phyloP scores from a whole-genome alignment of 148 eudicot genomes.

The Silene conica region DNA sequence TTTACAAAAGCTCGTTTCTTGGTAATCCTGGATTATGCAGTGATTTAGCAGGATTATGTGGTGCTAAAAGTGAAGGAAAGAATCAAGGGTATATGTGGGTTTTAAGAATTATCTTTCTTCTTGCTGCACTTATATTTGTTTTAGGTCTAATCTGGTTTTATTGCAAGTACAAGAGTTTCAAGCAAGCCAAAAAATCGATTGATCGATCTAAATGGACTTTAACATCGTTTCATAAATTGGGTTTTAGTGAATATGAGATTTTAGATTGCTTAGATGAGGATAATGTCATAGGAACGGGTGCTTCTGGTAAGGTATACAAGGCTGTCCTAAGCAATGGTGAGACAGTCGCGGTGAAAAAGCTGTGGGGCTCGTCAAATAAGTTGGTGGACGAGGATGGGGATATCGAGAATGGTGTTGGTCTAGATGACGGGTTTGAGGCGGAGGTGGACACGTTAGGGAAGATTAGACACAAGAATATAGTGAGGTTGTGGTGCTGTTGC shows the following conservation, averaged over 20 bases:
- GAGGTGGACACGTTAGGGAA: slow-evolving; percentile 88
- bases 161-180: slow-evolving; percentile 45
- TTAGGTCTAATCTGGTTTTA: slow-evolving; percentile 63
- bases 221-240: slow-evolving; percentile 81
- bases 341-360: slow-evolving; percentile 71
- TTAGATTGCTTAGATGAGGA: slow-evolving; percentile 76
- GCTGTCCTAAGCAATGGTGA: slow-evolving; percentile 79
- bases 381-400: slow-evolving; percentile 22
- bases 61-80: slow-evolving; percentile 25
- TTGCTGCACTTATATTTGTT: slow-evolving; percentile 53
- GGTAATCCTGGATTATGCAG: slow-evolving; percentile 66
- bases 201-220: slow-evolving; percentile 81
- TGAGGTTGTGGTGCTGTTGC: slow-evolving; percentile 94
- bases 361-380: slow-evolving; percentile 48
- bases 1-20: slow-evolving; percentile 53
- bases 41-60: slow-evolving; percentile 31
- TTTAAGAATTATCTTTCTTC: slow-evolving; percentile 44
- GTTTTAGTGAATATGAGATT: slow-evolving; percentile 76
- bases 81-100: slow-evolving; percentile 53
- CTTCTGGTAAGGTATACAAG: slow-evolving; percentile 89
- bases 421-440: slow-evolving; percentile 65
- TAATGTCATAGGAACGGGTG: slow-evolving; percentile 77
- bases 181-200: slow-evolving; percentile 31
- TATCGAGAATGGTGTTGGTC: background rate
- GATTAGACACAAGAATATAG: slow-evolving; percentile 91